These are phyloP conservation scores for Talaromyces amestolkiae DNA, from an alignment of 2,329 filamentous ascomycete species.

Conservation along the genomic window DNA sequence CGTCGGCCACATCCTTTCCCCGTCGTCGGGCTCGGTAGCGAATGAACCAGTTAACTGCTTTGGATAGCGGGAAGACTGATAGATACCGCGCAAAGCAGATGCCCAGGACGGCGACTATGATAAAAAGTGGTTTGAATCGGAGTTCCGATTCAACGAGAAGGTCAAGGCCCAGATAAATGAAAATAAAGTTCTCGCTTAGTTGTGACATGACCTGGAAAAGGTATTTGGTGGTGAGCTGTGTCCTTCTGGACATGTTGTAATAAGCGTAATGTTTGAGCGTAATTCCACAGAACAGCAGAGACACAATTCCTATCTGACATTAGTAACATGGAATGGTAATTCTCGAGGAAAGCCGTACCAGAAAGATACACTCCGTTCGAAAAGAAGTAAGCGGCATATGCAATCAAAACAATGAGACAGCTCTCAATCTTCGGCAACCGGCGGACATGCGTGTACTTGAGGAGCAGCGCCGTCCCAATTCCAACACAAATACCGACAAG, in stretches of 20 bases:
- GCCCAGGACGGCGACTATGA: constrained; percentile 84
- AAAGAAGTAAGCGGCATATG: constrained; percentile 97
- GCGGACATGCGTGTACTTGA: constrained; percentile 93
- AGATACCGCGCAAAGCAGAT: constrained; percentile 92
- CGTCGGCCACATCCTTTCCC: constrained; percentile 75
- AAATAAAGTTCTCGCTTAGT: constrained; percentile 98
- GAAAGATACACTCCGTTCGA: constrained; percentile 95
- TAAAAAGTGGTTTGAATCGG: constrained; percentile 90
- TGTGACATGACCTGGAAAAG: constrained; percentile 93
- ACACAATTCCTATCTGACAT: constrained; percentile 76
- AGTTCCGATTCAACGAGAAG: constrained; percentile 88
- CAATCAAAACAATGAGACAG: constrained; percentile 86
- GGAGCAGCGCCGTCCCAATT: constrained; percentile 76
- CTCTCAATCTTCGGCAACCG: constrained; percentile 96
- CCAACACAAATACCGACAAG: constrained; percentile 85
- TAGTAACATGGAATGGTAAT: constrained; percentile 12
- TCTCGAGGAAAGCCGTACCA: constrained; percentile 57
- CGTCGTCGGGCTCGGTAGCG: constrained; percentile 76
- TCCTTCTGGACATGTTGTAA: constrained; percentile 98
- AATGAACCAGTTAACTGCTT: constrained; percentile 87
- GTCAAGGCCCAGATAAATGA: constrained; percentile 94
- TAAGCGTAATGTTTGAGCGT: constrained; percentile 99
- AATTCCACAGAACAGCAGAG: constrained; percentile 93
- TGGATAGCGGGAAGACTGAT: constrained; percentile 89
- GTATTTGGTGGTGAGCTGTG: constrained; percentile 96